Conservation (phyloP, 2,329 filamentous ascomycete genomes). For the Monosporascus sp. region DNA sequence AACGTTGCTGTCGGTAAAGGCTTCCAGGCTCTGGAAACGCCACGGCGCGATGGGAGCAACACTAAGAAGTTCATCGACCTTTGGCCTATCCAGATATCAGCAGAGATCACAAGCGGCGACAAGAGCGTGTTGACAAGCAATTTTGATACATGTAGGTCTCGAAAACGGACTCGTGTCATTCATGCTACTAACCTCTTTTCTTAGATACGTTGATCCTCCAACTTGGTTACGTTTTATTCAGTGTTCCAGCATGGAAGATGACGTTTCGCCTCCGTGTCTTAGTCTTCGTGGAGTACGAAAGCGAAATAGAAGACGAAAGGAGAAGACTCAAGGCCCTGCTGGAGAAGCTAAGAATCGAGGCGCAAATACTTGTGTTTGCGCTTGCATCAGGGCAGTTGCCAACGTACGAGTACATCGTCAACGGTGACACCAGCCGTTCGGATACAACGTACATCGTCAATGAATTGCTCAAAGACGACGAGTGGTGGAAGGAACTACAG, state of each 20-base stretch:
- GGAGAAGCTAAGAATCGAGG: constrained; percentile 76
- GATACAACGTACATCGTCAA: constrained; percentile 58
- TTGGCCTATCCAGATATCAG: constrained; percentile 93
- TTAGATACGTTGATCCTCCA: constrained; percentile 74
- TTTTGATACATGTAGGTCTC: constrained; percentile 73
- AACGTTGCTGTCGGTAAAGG: constrained; percentile 83
- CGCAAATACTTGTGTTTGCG: constrained; percentile 75
- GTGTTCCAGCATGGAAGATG: constrained; percentile 74
- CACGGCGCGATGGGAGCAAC: constrained; percentile 50
- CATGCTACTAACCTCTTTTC: constrained; percentile 10
- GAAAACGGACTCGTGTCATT: not conserved
- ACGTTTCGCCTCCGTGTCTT: constrained; percentile 69
- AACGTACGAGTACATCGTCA: constrained; percentile 74
- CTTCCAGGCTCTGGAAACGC: constrained; percentile 71
- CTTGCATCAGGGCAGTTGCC: constrained; percentile 67
- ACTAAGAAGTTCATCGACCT: constrained; percentile 78
- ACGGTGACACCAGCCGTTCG: constrained; percentile 54
- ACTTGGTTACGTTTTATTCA: constrained; percentile 77
- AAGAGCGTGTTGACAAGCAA: constrained; percentile 75
- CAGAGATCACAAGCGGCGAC: constrained; percentile 65
- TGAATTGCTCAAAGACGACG: constrained; percentile 61
- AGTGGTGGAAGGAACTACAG: constrained; percentile 79
- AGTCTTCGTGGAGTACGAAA: constrained; percentile 87
- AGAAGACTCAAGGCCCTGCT: constrained; percentile 67
- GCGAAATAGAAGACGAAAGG: constrained; percentile 73